These are phyloP conservation scores for Venustampulla echinocandica DNA, from an alignment of 495 filamentous ascomycete genomes.

Conservation along the genomic window DNA sequence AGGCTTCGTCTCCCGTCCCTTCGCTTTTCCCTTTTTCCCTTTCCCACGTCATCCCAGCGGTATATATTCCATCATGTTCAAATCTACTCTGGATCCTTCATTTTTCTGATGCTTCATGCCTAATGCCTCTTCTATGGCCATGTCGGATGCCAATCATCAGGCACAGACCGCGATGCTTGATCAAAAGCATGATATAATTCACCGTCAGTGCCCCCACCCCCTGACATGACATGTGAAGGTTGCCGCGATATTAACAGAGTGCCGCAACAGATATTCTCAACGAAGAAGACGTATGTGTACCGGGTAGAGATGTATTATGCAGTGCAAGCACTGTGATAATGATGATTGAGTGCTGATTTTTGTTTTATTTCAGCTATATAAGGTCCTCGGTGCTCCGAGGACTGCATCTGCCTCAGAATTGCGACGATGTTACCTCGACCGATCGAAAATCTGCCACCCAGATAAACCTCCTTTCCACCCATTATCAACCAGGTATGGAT, in stretches of 20 bases:
- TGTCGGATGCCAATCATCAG: constrained; percentile 20
- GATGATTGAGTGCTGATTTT: constrained; percentile 4
- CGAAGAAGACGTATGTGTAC: constrained; percentile 28
- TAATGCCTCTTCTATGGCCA: too few species aligned
- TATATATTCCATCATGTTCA: constrained; percentile 19
- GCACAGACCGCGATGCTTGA: constrained; percentile 7
- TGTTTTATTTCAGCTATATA: constrained; percentile 26
- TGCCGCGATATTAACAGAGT: constrained; percentile 2
- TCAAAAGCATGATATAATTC: constrained; percentile 22
- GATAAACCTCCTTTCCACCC: constrained; percentile 32
- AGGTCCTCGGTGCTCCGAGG: constrained; percentile 30
- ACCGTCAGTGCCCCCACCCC: constrained; percentile 4
- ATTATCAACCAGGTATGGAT: constrained; percentile 26
- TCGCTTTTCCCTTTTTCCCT: constrained; percentile 23
- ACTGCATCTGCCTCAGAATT: constrained; percentile 28
- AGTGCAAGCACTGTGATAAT: too few species aligned
- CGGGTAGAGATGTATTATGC: neutral
- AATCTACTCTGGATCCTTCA: constrained; percentile 23
- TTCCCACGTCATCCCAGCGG: too few species aligned
- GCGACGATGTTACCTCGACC: constrained; percentile 35
- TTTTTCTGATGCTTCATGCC: constrained; percentile 21
- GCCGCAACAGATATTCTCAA: constrained; percentile 29
- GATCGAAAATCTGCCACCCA: constrained; percentile 36
- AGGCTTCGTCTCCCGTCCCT: constrained; percentile 3
- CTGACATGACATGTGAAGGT: constrained; percentile 18